phyloP scores from a whole-genome alignment of 179 eudicot species.

The Carnegiea gigantea region DNA sequence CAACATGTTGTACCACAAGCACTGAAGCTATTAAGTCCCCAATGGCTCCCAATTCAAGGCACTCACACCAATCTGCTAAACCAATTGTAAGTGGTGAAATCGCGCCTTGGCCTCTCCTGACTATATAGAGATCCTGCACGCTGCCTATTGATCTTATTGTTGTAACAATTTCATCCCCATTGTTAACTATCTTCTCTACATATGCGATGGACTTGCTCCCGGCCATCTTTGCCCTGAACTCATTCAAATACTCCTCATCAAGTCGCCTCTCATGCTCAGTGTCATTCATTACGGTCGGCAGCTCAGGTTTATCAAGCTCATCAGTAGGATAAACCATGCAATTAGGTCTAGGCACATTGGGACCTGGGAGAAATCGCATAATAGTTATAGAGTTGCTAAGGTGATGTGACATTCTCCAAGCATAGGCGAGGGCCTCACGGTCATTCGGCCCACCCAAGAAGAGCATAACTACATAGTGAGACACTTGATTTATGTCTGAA shows the following conservation, averaged over 20 bases:
- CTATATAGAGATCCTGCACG: slow-evolving; percentile 38
- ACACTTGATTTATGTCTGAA: slow-evolving; percentile 27
- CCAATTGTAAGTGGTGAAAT: slow-evolving; percentile 34
- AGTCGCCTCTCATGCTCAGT: slow-evolving; percentile 35
- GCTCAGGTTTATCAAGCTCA: slow-evolving; percentile 16
- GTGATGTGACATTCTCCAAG: slow-evolving; percentile 49
- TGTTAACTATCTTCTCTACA: slow-evolving; percentile 34
- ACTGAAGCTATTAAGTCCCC: slow-evolving; percentile 50
- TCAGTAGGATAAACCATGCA: slow-evolving; percentile 7
- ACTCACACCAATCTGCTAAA: slow-evolving; percentile 49
- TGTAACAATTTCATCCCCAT: slow-evolving; percentile 45
- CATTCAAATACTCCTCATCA: slow-evolving; percentile 46
- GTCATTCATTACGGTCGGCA: slow-evolving; percentile 33
- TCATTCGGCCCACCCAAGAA: slow-evolving; percentile 71
- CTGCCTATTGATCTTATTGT: slow-evolving; percentile 40
- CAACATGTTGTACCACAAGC: slow-evolving; percentile 43
- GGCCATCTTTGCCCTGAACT: slow-evolving; percentile 33
- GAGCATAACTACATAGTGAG: slow-evolving; percentile 46
- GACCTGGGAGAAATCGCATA: slow-evolving; percentile 47
- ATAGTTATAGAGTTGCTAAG: slow-evolving; percentile 28
- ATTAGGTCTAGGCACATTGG: slow-evolving; percentile 18
- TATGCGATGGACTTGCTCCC: slow-evolving; percentile 27
- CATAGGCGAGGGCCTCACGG: slow-evolving; percentile 55
- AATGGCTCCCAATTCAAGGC: slow-evolving; percentile 52
- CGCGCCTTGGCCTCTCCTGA: slow-evolving; percentile 43